Evolutionary conservation across 768 basidiomycete genomes (phyloP), one percentile per base, ranked within the genome.

Genomic region (Boletellus sp.): DNA sequence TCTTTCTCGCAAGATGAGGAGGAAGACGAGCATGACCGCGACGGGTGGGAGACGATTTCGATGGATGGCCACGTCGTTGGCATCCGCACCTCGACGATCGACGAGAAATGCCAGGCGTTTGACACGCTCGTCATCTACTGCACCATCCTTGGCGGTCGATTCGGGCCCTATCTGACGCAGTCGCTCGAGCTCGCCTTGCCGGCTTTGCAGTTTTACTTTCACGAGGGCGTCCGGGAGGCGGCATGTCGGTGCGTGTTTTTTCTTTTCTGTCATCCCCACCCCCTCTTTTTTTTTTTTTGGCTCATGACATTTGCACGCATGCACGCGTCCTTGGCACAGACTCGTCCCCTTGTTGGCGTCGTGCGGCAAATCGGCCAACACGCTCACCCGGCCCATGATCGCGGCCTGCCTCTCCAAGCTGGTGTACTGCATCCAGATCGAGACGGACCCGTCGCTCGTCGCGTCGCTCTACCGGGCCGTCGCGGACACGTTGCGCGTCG

Each of bases 21-120:
- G 7, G 80, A 81, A 9, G 73, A 73, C 8, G 56, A 64, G 1
- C 76, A 78, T 39, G 83, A 84, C 20, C 76, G 80, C 12, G 86
- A 90, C 17, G 87, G 87, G 10, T 91, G 83, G 83, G 87, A 88
- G 60, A 87, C 84, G 2, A 77, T 91, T 52, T 74, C 76, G 6
- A 80, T 90, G 74, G 87, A 90, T 42, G 90, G 90, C 0, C 83
- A 85, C 42, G 78, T 80, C 16, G 75, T 90, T 22, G 87, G 85
- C 2, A 87, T 92, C 54, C 78, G 85, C 47, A 92, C 89, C 3
- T 83, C 87, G 0, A 80, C 81, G 1, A 82, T 93, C 58, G 90
- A 92, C 61, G 89, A 93, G 57, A 92, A 92, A 60, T 89, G 88
- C 50, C 86, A 89, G 60, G 90, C 90, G 3, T 90, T 91, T 56